phyloP scores from a whole-genome alignment of 2,329 filamentous ascomycete species.

The Zalaria obscura region DNA sequence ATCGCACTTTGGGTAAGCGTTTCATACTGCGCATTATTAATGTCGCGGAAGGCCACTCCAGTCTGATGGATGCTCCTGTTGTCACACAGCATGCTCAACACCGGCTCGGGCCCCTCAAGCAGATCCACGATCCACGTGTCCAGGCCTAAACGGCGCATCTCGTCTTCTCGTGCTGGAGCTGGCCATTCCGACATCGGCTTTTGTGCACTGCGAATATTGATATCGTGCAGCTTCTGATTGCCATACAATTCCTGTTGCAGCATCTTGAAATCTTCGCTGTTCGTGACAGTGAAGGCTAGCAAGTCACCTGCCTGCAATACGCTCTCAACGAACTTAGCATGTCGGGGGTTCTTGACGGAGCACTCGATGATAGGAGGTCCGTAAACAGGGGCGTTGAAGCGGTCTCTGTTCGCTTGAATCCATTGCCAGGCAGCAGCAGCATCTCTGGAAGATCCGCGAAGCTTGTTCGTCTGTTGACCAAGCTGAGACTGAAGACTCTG shows the following conservation, averaged over 20 bases:
- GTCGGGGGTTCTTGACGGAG: conserved; percentile 58
- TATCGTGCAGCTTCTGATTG: conserved; percentile 49
- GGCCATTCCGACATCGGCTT: conserved; percentile 40
- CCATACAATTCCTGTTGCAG: conserved; percentile 53
- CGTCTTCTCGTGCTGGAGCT: conserved; percentile 38
- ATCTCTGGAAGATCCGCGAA: conserved; percentile 47
- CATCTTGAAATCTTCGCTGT: conserved; percentile 56
- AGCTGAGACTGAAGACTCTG: conserved; percentile 54
- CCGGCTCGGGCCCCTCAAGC: conserved; percentile 64
- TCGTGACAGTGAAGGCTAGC: conserved; percentile 60
- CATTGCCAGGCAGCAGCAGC: conserved; percentile 63
- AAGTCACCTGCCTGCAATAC: conserved; percentile 40
- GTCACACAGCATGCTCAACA: conserved; percentile 77
- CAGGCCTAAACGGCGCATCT: conserved; percentile 49
- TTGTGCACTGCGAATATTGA: conserved; percentile 54
- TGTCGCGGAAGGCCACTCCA: conserved; percentile 48
- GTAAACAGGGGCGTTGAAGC: conserved; percentile 64
- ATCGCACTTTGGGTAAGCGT: conserved; percentile 46
- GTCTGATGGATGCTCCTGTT: conserved; percentile 55
- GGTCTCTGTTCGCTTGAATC: conserved; percentile 55
- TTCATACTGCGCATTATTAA: conserved; percentile 55
- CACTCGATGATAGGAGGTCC: conserved; percentile 72
- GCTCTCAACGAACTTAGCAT: conserved; percentile 47
- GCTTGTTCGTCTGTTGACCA: conserved; percentile 56
- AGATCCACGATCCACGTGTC: conserved; percentile 71